phyloP scores from a whole-genome alignment of 2,329 filamentous ascomycete genomes.

The Claviceps spartinae region DNA sequence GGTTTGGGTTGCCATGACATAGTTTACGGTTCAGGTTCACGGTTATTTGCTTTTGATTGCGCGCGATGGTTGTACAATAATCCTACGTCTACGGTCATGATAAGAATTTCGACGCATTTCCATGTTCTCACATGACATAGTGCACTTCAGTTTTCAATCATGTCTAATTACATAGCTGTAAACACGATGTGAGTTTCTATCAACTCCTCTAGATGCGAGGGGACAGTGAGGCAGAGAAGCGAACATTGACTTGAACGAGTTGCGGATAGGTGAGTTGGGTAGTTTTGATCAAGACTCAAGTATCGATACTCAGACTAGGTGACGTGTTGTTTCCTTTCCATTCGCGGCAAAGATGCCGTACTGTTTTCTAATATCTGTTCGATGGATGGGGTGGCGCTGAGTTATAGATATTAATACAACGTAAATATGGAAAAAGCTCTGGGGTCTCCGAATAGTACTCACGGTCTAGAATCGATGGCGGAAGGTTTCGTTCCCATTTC shows the following conservation, averaged over 20 bases:
- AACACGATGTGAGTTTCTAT: too few relatives aligned
- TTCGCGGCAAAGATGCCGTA: too few relatives aligned
- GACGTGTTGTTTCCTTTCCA: neutral
- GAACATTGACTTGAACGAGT: neutral
- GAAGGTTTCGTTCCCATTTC: constrained; percentile 91
- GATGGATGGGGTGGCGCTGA: constrained; percentile 15
- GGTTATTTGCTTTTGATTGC: constrained; percentile 37
- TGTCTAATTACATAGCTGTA: too few relatives aligned
- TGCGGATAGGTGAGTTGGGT: neutral
- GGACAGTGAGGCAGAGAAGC: too few relatives aligned
- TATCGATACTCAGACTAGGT: neutral
- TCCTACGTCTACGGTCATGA: constrained; percentile 52
- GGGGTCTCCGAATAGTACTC: constrained; percentile 27
- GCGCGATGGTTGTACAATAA: constrained; percentile 61
- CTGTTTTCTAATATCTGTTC: constrained; percentile 1
- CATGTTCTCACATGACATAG: neutral
- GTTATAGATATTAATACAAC: neutral
- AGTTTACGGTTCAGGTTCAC: constrained; percentile 66
- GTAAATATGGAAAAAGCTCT: too few relatives aligned
- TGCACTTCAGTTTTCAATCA: too few relatives aligned
- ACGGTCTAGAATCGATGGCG: constrained; percentile 69
- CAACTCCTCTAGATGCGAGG: too few relatives aligned
- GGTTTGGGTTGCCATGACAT: constrained; percentile 64
- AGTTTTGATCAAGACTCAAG: neutral
- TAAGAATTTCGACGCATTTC: neutral